Evolutionary conservation across 768 basidiomycete genomes (phyloP).

Genomic region (Lanmaoa pseudosensibilis): DNA sequence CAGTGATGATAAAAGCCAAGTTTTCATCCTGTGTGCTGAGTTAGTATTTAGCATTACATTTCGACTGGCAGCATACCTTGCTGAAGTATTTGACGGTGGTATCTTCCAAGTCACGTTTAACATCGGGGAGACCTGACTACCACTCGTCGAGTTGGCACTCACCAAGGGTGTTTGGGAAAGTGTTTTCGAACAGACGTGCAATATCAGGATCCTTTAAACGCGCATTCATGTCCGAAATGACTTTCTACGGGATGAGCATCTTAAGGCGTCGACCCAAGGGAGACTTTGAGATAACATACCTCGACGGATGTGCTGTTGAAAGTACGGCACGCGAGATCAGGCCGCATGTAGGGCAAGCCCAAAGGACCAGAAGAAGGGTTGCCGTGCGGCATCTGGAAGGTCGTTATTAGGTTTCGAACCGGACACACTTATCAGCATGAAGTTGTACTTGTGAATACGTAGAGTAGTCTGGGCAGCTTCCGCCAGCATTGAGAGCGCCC

Average conservation of each 20-base stretch:
- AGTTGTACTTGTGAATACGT: slow-evolving; percentile 51
- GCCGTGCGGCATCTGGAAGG: slow-evolving; percentile 55
- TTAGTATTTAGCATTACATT: not conserved
- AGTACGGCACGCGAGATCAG: slow-evolving; percentile 65
- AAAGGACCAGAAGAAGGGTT: slow-evolving; percentile 59
- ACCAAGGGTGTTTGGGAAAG: slow-evolving; percentile 83
- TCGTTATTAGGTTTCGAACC: not conserved
- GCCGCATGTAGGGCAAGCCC: slow-evolving; percentile 71
- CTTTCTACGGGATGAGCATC: slow-evolving; percentile 45
- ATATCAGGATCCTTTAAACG: slow-evolving; percentile 75
- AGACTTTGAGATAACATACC: slow-evolving; percentile 36
- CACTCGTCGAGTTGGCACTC: slow-evolving; percentile 12
- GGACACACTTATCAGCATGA: not conserved
- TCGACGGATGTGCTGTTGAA: slow-evolving; percentile 77
- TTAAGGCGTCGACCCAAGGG: not conserved
- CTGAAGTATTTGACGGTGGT: slow-evolving; percentile 80
- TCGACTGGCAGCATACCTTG: slow-evolving; percentile 37
- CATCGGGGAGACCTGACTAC: not conserved
- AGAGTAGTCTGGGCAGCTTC: slow-evolving; percentile 62
- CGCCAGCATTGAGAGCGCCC: slow-evolving; percentile 21
- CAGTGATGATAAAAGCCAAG: slow-evolving; percentile 78
- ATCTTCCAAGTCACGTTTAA: slow-evolving; percentile 41
- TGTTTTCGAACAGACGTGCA: slow-evolving; percentile 78
- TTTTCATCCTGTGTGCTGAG: slow-evolving; percentile 52
- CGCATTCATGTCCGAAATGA: slow-evolving; percentile 70